Evolutionary conservation across 1,139 yeast species (phyloP).

Genomic region (Geotrichum histeridarum): DNA sequence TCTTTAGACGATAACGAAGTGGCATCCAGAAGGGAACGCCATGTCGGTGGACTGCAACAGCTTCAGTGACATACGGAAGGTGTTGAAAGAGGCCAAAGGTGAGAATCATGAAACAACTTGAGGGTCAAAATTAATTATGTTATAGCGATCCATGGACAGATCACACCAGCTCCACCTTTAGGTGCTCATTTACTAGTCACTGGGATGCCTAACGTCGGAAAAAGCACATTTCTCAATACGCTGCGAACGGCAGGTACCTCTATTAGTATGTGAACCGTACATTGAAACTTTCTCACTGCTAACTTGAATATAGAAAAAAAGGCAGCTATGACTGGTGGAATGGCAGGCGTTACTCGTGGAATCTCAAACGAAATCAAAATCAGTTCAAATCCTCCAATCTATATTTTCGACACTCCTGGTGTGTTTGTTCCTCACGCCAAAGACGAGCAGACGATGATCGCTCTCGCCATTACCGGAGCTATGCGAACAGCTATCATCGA

Average conservation of each 20-base stretch:
- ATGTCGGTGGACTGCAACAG: slow-evolving; percentile 58
- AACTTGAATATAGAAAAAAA: slow-evolving; percentile 40
- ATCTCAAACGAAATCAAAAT: slow-evolving; percentile 74
- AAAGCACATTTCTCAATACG: slow-evolving; percentile 80
- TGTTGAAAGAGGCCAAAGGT: slow-evolving; percentile 47
- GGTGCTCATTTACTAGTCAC: slow-evolving; percentile 73
- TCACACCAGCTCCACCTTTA: slow-evolving; percentile 63
- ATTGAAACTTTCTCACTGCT: slow-evolving; percentile 15
- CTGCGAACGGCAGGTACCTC: slow-evolving; percentile 55
- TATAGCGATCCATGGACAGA: slow-evolving; percentile 22
- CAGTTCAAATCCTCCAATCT: slow-evolving; percentile 57
- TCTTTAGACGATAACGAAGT: slow-evolving; percentile 39
- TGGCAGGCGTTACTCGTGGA: slow-evolving; percentile 83
- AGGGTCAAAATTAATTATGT: neutral
- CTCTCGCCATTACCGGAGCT: slow-evolving; percentile 70
- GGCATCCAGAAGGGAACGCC: slow-evolving; percentile 57
- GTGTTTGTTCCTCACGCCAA: slow-evolving; percentile 75
- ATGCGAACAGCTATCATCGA: slow-evolving; percentile 69
- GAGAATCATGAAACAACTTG: neutral
- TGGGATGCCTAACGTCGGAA: slow-evolving; percentile 98
- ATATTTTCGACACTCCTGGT: slow-evolving; percentile 89
- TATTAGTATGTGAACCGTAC: slow-evolving; percentile 35
- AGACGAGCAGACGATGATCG: slow-evolving; percentile 65
- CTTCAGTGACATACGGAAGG: slow-evolving; percentile 46
- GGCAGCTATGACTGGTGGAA: slow-evolving; percentile 82